Evolutionary conservation across 1,139 yeast genomes (phyloP), one percentile per base, ranked within the genome.

Genomic region (Protomyces pachydermus): DNA sequence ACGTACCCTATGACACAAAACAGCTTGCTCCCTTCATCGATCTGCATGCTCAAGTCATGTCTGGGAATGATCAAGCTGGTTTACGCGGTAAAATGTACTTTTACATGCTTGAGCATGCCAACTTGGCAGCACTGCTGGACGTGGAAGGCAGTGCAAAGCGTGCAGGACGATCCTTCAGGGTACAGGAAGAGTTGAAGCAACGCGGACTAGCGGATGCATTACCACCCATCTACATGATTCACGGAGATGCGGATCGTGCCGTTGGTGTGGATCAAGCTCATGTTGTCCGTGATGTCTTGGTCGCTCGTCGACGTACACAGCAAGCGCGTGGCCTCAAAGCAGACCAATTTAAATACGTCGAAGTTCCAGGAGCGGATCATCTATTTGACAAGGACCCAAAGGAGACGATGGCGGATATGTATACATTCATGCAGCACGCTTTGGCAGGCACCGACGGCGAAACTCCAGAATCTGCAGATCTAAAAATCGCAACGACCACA

Each of bases 211-310:
- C 25, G 25, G 50, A 35, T 9, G 14, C 34, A n/a, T 32, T 51
- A 34, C 52, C 55, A n/a, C 51, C 61, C 16, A 37, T 57, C 25
- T 57, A 37, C 50, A 48, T 57, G 8, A 50, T 57, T 9, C 61
- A 57, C 28, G 55, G 61, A 16, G 52, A 57, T 28, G 50, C 54
- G 18, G 55, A 57, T 37, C 34, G n/a, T 14, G 39, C 48, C 16
- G 61, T 57, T 23, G 54, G 55, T 20, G 50, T 57, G 10, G 55
- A 57, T 8, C 61, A 57, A 20, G n/a, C 50, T 16, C 38, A 32
- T 23, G 38, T 14, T n/a, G 61, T 57, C 25, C 45, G 46, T 12
- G 25, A 42, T 18, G 48, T 42, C 28, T 18, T 42, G 23, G 48
- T 42, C 1, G 48, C 48, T 6, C 48, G 48, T 16, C 23, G 23